These are phyloP conservation scores for Monosporascus sp. DNA, from an alignment of 2,329 filamentous ascomycete species.

Conservation along the genomic window DNA sequence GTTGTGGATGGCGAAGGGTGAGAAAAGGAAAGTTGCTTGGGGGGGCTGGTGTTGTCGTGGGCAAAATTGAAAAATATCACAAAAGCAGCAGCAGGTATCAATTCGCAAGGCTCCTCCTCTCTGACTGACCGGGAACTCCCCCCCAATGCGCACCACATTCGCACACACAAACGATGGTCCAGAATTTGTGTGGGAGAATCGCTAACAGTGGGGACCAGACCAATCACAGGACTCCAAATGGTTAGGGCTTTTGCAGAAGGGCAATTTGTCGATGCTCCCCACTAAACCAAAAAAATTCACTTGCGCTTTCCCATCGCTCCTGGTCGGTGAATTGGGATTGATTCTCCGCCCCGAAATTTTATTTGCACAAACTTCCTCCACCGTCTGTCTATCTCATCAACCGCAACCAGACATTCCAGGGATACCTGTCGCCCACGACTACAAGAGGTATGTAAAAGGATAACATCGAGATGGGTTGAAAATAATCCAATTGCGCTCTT, in stretches of 20 bases:
- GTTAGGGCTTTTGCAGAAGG: background rate
- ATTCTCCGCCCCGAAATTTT: slow-evolving; percentile 24
- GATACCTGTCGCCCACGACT: slow-evolving; percentile 11
- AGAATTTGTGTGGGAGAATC: background rate
- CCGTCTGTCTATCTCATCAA: slow-evolving; percentile 15
- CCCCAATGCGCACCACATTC: background rate
- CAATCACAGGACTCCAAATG: background rate
- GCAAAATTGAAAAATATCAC: slow-evolving; percentile 19
- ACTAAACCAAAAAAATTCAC: background rate
- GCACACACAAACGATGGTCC: background rate
- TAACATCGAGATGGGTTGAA: slow-evolving; percentile 30
- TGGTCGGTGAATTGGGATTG: background rate
- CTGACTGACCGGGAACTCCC: slow-evolving; percentile 1
- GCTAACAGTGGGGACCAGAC: background rate
- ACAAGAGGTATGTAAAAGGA: slow-evolving; percentile 41
- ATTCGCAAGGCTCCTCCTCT: background rate
- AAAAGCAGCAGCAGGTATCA: slow-evolving; percentile 17
- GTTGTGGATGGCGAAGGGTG: slow-evolving; percentile 15
- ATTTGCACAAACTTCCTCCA: slow-evolving; percentile 7
- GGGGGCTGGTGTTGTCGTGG: slow-evolving; percentile 5
- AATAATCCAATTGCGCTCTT: slow-evolving; percentile 28
- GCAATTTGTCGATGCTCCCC: background rate
- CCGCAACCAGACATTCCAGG: slow-evolving; percentile 16
- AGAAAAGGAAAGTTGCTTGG: slow-evolving; percentile 17
- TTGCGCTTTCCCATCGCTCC: background rate